Percentiles rank a stretch among this genome's conserved stretches.
Evolutionary conservation across 1,284 basidiomycete species (phyloP).

Genomic region (Taiwanofungus camphoratus): DNA sequence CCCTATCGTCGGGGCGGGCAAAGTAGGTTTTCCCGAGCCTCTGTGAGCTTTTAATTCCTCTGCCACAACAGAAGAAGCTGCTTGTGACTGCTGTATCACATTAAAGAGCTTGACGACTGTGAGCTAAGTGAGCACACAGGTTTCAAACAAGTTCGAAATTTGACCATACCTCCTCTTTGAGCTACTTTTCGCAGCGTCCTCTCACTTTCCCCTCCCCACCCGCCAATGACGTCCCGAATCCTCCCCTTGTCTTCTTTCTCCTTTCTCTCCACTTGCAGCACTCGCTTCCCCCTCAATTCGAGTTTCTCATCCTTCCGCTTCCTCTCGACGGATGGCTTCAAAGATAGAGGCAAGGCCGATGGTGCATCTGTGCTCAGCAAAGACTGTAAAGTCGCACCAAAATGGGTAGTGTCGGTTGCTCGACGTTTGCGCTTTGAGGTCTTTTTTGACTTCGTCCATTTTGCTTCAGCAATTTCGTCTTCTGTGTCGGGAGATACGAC

Average conservation of each 20-base stretch:
- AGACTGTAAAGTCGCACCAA: slow-evolving; percentile 66
- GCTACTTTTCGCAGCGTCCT: slow-evolving; percentile 73
- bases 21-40: slow-evolving; percentile 66
- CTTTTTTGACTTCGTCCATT: slow-evolving; percentile 62
- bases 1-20: slow-evolving; percentile 56
- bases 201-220: slow-evolving; percentile 78
- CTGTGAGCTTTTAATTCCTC: slow-evolving; percentile 54
- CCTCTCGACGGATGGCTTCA: slow-evolving; percentile 66
- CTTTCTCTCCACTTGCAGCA: slow-evolving; percentile 64
- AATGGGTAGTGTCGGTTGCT: slow-evolving; percentile 67
- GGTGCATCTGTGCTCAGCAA: slow-evolving; percentile 64
- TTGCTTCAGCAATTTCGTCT: slow-evolving; percentile 53
- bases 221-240: slow-evolving; percentile 72
- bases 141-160: background rate
- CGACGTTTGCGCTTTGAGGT: slow-evolving; percentile 76
- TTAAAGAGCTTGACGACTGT: slow-evolving; percentile 80
- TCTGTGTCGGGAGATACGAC: slow-evolving; percentile 44
- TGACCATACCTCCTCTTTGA: slow-evolving; percentile 66
- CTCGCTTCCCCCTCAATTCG: slow-evolving; percentile 63
- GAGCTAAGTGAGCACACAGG: background rate
- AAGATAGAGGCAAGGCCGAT: slow-evolving; percentile 60
- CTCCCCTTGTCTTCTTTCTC: slow-evolving; percentile 71
- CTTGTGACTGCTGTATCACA: slow-evolving; percentile 73
- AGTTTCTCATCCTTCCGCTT: slow-evolving; percentile 69
- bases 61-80: slow-evolving; percentile 41